Conservation (phyloP, 129 eudicot genomes). For the Silybum marianum region DNA sequence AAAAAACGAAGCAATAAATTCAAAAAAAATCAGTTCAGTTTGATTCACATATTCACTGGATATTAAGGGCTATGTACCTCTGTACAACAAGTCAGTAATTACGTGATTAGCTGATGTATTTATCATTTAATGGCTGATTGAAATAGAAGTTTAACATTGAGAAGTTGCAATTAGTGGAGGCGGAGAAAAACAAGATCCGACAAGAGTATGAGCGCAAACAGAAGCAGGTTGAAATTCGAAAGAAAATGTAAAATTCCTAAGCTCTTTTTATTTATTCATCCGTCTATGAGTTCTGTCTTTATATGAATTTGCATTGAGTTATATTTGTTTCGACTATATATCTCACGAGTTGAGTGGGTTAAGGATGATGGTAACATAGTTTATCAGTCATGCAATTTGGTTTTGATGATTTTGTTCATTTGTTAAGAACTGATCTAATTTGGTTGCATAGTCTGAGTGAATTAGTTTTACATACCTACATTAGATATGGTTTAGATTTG, state of each 20-base stretch:
- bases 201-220: conserved; percentile 96
- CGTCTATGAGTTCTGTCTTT: background rate
- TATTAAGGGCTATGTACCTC: too few relatives aligned
- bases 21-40: background rate
- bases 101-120: background rate
- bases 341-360: background rate
- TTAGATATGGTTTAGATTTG: background rate
- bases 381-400: background rate
- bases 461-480: background rate
- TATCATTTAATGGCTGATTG: background rate
- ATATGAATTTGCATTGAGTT: background rate
- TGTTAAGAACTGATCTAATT: background rate
- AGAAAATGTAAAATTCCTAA: conserved; percentile 64
- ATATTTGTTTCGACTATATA: background rate
- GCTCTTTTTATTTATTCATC: background rate
- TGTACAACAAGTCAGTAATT: background rate
- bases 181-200: conserved; percentile 97
- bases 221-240: conserved; percentile 87
- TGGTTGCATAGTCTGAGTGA: background rate
- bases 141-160: conserved; percentile 22
- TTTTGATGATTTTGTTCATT: background rate
- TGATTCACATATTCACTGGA: too few relatives aligned
- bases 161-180: conserved; percentile 90
- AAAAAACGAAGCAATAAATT: background rate
- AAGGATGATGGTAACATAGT: background rate